phyloP scores from a whole-genome alignment of 371 early-diverging fungal genomes.

The Smittium culicis region DNA sequence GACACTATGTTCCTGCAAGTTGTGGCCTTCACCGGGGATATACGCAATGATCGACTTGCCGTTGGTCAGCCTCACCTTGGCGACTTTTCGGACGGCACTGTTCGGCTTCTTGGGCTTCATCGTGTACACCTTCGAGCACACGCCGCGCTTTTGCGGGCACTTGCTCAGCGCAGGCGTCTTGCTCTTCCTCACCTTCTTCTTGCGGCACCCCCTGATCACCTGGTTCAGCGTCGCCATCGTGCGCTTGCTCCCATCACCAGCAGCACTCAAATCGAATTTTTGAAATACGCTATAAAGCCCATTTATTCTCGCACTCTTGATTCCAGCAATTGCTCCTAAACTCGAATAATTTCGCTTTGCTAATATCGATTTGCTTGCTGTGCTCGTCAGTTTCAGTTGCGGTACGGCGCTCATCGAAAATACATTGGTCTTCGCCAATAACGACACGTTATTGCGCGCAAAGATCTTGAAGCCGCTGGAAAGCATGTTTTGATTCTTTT shows the following conservation, averaged over 20 bases:
- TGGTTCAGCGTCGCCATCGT: constrained; percentile 89
- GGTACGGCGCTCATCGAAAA: too few species aligned
- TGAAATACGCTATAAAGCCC: too few species aligned
- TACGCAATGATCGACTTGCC: constrained; percentile 82
- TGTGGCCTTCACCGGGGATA: constrained; percentile 97
- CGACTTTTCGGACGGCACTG: constrained; percentile 99
- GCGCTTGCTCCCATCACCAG: constrained; percentile 13
- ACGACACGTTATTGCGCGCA: too few species aligned
- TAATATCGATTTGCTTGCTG: too few species aligned
- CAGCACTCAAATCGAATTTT: too few species aligned
- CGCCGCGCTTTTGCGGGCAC: constrained; percentile 81
- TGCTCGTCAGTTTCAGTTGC: too few species aligned
- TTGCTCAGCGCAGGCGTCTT: constrained; percentile 80
- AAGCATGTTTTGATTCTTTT: too few species aligned
- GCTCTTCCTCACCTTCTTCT: constrained; percentile 43
- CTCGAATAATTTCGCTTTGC: too few species aligned
- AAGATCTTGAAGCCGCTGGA: too few species aligned
- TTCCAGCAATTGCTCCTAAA: too few species aligned
- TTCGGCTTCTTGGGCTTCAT: constrained; percentile 99
- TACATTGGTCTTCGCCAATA: too few species aligned
- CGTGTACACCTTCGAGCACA: constrained; percentile 88
- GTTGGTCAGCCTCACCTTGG: constrained; percentile 98
- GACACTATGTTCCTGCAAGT: constrained; percentile 92
- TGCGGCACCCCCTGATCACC: constrained; percentile 77
- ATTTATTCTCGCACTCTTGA: too few species aligned